Evolutionary conservation across 2,329 filamentous ascomycete species (phyloP).

Genomic region (Aureobasidium mangrovei): DNA sequence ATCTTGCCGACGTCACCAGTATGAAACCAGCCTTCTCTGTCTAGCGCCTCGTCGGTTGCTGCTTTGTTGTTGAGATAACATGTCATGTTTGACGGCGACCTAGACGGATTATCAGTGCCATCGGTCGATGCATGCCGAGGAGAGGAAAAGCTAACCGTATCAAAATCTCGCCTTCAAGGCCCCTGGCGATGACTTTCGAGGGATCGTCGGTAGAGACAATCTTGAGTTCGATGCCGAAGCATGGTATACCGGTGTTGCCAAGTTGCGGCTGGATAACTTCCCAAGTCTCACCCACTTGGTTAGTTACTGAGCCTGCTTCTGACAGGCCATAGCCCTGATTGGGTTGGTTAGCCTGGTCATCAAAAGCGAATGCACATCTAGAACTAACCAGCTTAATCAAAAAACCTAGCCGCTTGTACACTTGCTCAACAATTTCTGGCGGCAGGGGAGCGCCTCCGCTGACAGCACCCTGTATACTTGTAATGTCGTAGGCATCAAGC

Average conservation of each 20-base stretch:
- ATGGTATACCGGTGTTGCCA: conserved; percentile 9
- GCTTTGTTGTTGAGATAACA: conserved; percentile 28
- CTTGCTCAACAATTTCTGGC: conserved; percentile 9
- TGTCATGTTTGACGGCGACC: conserved; percentile 11
- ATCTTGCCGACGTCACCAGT: conserved; percentile 35
- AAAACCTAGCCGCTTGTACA: conserved; percentile 8
- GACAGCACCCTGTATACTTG: conserved; percentile 33
- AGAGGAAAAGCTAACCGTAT: neutral
- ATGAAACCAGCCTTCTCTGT: conserved; percentile 19
- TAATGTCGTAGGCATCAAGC: conserved; percentile 31
- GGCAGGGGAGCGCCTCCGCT: conserved; percentile 43
- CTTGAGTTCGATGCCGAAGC: conserved; percentile 9
- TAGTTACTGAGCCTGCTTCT: conserved; percentile 9
- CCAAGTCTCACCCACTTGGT: conserved; percentile 12
- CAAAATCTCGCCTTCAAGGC: conserved; percentile 23
- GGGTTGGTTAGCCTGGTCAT: conserved; percentile 1
- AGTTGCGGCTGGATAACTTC: conserved; percentile 9
- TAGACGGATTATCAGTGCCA: conserved; percentile 19
- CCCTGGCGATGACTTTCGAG: conserved; percentile 25
- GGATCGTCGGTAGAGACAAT: conserved; percentile 12
- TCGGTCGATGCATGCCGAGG: neutral
- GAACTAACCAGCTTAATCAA: conserved; percentile 21
- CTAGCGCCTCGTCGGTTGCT: conserved; percentile 20
- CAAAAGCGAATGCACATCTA: conserved; percentile 30
- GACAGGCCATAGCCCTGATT: conserved; percentile 8